Conservation (phyloP, 441 rosid genomes). For the Arabidopsis lyrata region DNA sequence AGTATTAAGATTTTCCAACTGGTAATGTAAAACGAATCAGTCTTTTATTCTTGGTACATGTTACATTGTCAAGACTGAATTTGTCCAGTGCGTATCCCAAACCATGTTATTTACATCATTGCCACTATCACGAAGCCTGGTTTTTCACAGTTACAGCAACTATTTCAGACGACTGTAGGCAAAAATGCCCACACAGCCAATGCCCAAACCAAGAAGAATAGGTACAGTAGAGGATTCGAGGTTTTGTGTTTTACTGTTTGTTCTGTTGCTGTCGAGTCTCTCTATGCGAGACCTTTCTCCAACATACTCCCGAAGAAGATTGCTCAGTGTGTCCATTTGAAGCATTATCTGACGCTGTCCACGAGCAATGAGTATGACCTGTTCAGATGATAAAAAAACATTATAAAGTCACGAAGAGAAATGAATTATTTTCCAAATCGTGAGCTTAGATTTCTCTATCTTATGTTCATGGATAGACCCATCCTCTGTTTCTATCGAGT, state of each 20-base stretch:
- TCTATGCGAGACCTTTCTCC: constrained; percentile 73
- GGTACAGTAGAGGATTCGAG: constrained; percentile 51
- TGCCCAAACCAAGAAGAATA: constrained; percentile 63
- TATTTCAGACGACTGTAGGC: constrained; percentile 55
- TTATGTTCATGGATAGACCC: not conserved
- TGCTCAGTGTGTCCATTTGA: constrained; percentile 83
- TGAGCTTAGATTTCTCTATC: not conserved
- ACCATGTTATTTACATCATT: constrained; percentile 41
- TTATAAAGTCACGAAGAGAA: not conserved
- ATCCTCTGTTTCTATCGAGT: not conserved
- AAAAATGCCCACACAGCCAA: constrained; percentile 70
- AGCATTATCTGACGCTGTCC: constrained; percentile 90
- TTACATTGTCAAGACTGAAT: constrained; percentile 32
- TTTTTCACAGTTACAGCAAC: constrained; percentile 24
- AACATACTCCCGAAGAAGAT: constrained; percentile 65
- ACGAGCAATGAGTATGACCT: constrained; percentile 68
- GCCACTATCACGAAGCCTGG: not conserved
- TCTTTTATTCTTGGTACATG: constrained; percentile 21
- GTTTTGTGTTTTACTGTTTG: constrained; percentile 45
- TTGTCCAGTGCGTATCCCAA: constrained; percentile 28
- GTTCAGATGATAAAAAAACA: constrained; percentile 26
- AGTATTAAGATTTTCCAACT: not conserved
- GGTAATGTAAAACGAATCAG: constrained; percentile 29
- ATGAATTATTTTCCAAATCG: not conserved
- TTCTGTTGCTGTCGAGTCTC: constrained; percentile 51